These are phyloP conservation scores for Ceratobasidium papillatum DNA, from an alignment of 1,284 basidiomycete genomes.

Conservation along the genomic window DNA sequence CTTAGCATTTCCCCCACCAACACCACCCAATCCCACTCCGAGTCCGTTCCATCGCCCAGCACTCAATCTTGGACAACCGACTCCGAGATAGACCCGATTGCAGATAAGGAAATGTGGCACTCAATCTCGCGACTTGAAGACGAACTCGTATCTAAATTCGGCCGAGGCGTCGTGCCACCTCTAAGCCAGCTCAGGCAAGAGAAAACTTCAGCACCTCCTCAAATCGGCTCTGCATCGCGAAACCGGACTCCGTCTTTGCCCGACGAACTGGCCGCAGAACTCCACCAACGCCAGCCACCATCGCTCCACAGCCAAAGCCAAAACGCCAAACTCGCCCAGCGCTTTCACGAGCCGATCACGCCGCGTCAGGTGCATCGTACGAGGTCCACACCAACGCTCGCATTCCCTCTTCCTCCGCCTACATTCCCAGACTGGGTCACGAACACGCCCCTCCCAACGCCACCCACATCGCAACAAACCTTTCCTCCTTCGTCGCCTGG, in stretches of 20 bases:
- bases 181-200: conserved; percentile 20
- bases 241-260: conserved; percentile 5
- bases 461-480: background rate
- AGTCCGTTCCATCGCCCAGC: conserved; percentile 28
- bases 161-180: conserved; percentile 34
- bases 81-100: conserved; percentile 24
- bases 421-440: conserved; percentile 28
- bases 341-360: conserved; percentile 23
- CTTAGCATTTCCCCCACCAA: conserved; percentile 25
- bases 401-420: conserved; percentile 23
- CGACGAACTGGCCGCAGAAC: conserved; percentile 10
- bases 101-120: conserved; percentile 33
- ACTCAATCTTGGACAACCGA: conserved; percentile 36
- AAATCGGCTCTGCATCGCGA: background rate
- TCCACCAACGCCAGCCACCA: conserved; percentile 2
- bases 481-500: conserved; percentile 4
- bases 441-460: conserved; percentile 28
- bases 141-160: conserved; percentile 34
- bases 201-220: conserved; percentile 25
- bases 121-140: conserved; percentile 30
- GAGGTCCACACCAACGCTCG: conserved; percentile 30
- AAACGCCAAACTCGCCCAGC: conserved; percentile 27
- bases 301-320: conserved; percentile 2
- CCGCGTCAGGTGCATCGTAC: conserved; percentile 27
- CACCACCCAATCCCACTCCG: conserved; percentile 1